Evolutionary conservation across 441 rosid species (phyloP).

Genomic region (Arabidopsis hybrid): DNA sequence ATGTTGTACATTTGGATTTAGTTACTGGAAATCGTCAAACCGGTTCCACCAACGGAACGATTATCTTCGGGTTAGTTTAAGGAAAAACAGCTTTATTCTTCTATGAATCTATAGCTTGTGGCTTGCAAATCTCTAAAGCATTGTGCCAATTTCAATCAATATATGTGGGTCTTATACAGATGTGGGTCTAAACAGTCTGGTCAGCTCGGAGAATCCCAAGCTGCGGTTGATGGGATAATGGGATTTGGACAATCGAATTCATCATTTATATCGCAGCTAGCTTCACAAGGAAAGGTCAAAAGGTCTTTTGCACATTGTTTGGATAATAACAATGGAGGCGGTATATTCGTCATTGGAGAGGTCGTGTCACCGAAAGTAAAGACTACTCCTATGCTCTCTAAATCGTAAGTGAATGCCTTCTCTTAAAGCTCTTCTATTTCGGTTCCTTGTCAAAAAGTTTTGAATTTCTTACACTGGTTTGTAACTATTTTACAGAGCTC

Average conservation of each 20-base stretch:
- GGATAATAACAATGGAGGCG: conserved; percentile 78
- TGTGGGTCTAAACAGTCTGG: conserved; percentile 90
- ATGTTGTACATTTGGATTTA: conserved; percentile 56
- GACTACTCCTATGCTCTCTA: conserved; percentile 81
- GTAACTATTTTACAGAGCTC: conserved; percentile 63
- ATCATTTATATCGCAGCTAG: conserved; percentile 86
- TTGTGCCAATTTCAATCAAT: background rate
- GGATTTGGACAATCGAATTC: conserved; percentile 95
- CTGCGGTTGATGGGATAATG: conserved; percentile 85
- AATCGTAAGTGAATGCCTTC: conserved; percentile 62
- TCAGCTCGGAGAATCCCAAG: conserved; percentile 63
- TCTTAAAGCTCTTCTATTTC: conserved; percentile 22
- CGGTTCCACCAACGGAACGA: conserved; percentile 59
- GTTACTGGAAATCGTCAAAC: conserved; percentile 71
- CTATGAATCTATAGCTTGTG: background rate
- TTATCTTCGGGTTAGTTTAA: conserved; percentile 77
- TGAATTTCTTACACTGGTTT: conserved; percentile 4
- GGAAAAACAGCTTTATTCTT: background rate
- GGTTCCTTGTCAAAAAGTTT: conserved; percentile 8
- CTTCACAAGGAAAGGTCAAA: conserved; percentile 78
- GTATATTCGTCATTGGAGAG: conserved; percentile 87
- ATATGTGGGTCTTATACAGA: conserved; percentile 42
- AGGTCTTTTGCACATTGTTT: conserved; percentile 84
- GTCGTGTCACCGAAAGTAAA: conserved; percentile 78
- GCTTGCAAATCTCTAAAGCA: background rate